Percentiles rank a stretch among this genome's conserved stretches.
Conservation (phyloP, 306 rosid genomes). For the Pterocarpus macrocarpus region DNA sequence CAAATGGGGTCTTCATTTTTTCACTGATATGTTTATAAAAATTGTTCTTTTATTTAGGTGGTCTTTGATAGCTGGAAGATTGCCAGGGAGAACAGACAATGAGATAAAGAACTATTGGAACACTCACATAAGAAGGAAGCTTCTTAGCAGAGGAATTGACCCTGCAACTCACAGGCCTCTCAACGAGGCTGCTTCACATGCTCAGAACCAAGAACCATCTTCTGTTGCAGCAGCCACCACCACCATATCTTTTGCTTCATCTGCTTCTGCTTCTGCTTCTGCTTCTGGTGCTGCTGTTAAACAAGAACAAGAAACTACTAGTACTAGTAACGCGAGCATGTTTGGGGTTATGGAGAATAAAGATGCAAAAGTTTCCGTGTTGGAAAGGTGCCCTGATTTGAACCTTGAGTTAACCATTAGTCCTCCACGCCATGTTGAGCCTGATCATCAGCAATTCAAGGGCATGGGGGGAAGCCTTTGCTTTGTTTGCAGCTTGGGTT, state of each 20-base stretch:
- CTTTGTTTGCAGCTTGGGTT: conserved; percentile 58
- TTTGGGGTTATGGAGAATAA: conserved; percentile 35
- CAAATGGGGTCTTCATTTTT: not conserved
- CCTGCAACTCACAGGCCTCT: conserved; percentile 88
- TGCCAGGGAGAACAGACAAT: conserved; percentile 95
- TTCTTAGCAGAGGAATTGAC: conserved; percentile 90
- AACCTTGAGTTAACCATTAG: conserved; percentile 89
- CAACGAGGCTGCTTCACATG: conserved; percentile 50
- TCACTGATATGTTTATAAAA: not conserved
- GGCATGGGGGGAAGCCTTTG: conserved; percentile 49
- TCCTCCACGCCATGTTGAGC: conserved; percentile 66
- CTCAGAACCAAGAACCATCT: conserved; percentile 50
- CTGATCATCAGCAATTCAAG: conserved; percentile 51
- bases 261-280: conserved; percentile 20
- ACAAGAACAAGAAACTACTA: conserved; percentile 58
- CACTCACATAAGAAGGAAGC: conserved; percentile 97
- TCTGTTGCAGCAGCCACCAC: conserved; percentile 8
- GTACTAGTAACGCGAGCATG: conserved; percentile 16
- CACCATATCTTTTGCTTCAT: conserved; percentile 72
- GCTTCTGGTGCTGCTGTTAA: conserved; percentile 12
- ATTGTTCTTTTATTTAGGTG: conserved; percentile 56
- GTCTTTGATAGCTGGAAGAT: conserved; percentile 94
- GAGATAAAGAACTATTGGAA: conserved; percentile 99
- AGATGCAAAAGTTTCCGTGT: conserved; percentile 24
- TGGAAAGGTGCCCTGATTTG: conserved; percentile 77